These are phyloP conservation scores for Naganishia randhawae DNA, from an alignment of 768 basidiomycete genomes.

Conservation along the genomic window DNA sequence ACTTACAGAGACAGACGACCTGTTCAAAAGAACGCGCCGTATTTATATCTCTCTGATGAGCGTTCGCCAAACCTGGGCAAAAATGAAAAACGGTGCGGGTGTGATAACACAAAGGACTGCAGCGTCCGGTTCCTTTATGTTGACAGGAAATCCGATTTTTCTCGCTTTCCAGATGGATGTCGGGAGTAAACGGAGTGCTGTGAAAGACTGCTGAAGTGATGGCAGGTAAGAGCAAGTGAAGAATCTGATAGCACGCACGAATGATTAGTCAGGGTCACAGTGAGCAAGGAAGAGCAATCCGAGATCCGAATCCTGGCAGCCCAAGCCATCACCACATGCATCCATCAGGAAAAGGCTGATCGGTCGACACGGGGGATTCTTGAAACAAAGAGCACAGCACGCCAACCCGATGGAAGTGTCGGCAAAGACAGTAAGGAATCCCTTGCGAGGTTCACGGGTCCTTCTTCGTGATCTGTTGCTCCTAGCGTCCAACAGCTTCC, in stretches of 20 bases:
- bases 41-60: background rate
- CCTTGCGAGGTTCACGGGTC: background rate
- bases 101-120: background rate
- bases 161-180: background rate
- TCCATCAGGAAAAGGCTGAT: background rate
- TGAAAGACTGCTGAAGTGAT: background rate
- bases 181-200: background rate
- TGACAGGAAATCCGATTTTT: background rate
- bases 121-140: background rate
- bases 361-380: background rate
- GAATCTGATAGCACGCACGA: background rate
- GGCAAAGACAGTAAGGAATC: background rate
- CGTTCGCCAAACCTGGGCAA: background rate
- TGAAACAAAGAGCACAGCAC: constrained; percentile 2
- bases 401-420: background rate
- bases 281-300: background rate
- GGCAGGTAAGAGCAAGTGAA: background rate
- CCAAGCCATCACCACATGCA: background rate
- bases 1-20: background rate
- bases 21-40: background rate
- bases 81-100: background rate
- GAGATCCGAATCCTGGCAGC: background rate
- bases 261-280: background rate
- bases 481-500: background rate
- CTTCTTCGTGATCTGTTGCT: too few relatives aligned